Percentiles rank a stretch among this genome's conserved stretches.
These are phyloP conservation scores for Capsicum baccatum DNA, from an alignment of 257 asterid species.

Conservation along the genomic window DNA sequence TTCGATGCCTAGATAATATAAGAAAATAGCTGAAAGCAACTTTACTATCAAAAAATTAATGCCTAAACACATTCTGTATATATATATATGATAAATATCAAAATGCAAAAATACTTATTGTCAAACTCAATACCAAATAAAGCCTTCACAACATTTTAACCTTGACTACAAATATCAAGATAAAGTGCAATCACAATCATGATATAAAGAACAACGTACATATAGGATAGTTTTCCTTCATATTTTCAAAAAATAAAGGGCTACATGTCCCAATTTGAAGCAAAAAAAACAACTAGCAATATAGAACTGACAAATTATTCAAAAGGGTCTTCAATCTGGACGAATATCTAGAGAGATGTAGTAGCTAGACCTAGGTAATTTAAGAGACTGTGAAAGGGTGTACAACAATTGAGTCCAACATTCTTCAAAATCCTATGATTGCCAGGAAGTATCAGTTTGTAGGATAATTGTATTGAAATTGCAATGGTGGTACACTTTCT, in stretches of 20 bases:
- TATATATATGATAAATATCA: not conserved
- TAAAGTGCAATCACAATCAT: conserved; percentile 15
- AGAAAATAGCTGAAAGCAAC: conserved; percentile 1
- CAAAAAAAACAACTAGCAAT: not conserved
- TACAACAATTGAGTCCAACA: conserved; percentile 96
- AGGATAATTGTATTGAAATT: conserved; percentile 24
- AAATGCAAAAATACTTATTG: conserved; percentile 71
- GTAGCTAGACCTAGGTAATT: conserved; percentile 69
- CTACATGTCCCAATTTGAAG: conserved; percentile 1
- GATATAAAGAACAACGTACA: not conserved
- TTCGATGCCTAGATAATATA: not conserved
- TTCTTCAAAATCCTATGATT: conserved; percentile 95
- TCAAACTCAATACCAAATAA: conserved; percentile 88
- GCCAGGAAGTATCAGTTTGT: conserved; percentile 18
- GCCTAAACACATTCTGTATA: not conserved
- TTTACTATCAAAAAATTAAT: not conserved
- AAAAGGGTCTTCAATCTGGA: not conserved
- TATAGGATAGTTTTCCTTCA: not conserved
- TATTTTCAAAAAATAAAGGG: not conserved
- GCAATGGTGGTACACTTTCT: not conserved
- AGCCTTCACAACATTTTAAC: conserved; percentile 64
- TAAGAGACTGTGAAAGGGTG: conserved; percentile 83
- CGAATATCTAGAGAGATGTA: conserved; percentile 18
- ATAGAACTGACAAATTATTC: not conserved
- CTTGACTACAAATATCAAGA: conserved; percentile 67